These are phyloP conservation scores for Paspalum vaginatum DNA, from an alignment of 176 grass and related monocot genomes.

Conservation along the genomic window DNA sequence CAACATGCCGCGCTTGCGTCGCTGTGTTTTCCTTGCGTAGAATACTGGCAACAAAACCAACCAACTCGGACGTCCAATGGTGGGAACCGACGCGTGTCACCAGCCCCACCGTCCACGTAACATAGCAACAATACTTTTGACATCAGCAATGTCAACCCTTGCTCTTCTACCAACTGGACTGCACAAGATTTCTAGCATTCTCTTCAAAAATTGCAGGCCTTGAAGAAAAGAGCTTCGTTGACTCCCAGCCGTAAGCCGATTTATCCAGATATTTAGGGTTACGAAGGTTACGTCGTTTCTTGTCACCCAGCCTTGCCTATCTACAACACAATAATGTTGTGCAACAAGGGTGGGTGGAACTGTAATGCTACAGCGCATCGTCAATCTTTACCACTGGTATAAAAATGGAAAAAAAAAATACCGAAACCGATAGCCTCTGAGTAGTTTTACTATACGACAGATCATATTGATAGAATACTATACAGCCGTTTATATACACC, in stretches of 20 bases:
- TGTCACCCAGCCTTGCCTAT: background rate
- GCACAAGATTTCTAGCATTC: too few relatives aligned
- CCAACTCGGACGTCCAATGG: background rate
- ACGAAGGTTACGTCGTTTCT: background rate
- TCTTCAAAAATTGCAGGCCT: background rate
- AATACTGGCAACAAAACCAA: background rate
- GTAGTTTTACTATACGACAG: background rate
- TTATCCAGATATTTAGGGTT: background rate
- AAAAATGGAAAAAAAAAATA: background rate
- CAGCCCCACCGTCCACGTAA: background rate
- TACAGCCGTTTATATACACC: slow-evolving; percentile 13
- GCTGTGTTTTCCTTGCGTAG: too few relatives aligned
- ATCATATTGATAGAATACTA: background rate
- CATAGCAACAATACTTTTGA: background rate
- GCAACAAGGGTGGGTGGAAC: background rate
- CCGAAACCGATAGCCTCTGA: background rate
- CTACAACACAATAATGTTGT: background rate
- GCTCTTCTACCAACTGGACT: background rate
- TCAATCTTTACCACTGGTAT: background rate
- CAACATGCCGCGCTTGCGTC: too few relatives aligned
- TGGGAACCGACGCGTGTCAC: slow-evolving; percentile 19
- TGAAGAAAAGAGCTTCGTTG: too few relatives aligned
- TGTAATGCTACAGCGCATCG: background rate
- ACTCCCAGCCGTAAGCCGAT: too few relatives aligned
- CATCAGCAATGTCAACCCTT: background rate